phyloP scores from a whole-genome alignment of 495 filamentous ascomycete species.

The Annulohypoxylon maeteangense region DNA sequence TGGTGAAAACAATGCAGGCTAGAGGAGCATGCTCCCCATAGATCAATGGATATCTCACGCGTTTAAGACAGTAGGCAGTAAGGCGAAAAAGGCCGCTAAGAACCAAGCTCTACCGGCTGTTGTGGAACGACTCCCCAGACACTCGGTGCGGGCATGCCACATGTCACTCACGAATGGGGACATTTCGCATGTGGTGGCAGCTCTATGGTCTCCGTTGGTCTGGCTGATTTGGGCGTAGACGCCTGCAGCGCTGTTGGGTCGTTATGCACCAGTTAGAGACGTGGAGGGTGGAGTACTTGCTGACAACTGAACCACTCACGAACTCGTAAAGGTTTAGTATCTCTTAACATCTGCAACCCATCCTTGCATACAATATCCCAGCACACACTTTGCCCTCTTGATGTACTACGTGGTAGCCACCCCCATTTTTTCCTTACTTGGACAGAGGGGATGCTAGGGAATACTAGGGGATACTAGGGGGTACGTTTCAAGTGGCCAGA shows the following conservation, averaged over 20 bases:
- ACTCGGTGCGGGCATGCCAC: constrained; percentile 45
- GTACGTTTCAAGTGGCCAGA: constrained; percentile 30
- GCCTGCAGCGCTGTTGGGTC: constrained; percentile 43
- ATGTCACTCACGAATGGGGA: constrained; percentile 46
- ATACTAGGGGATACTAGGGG: too few species aligned
- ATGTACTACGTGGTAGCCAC: constrained; percentile 27
- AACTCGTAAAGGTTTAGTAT: constrained; percentile 27
- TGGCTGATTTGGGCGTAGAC: constrained; percentile 40
- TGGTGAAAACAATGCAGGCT: constrained; percentile 32
- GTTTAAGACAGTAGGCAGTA: constrained; percentile 42
- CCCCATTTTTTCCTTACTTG: constrained; percentile 22
- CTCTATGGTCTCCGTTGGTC: constrained; percentile 43
- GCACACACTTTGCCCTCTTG: constrained; percentile 26
- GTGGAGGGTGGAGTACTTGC: constrained; percentile 39
- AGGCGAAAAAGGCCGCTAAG: constrained; percentile 43
- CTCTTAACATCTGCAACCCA: constrained; percentile 43
- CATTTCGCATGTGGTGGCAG: constrained; percentile 45
- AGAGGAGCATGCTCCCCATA: constrained; percentile 33
- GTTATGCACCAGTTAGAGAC: constrained; percentile 35
- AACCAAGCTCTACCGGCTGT: constrained; percentile 42
- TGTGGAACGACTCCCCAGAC: constrained; percentile 48
- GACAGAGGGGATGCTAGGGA: constrained; percentile 9
- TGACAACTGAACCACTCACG: constrained; percentile 37
- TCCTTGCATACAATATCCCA: constrained; percentile 37
- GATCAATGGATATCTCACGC: constrained; percentile 41